Conservation (phyloP, 805 yeast species). For the Wickerhamiella azyma region DNA sequence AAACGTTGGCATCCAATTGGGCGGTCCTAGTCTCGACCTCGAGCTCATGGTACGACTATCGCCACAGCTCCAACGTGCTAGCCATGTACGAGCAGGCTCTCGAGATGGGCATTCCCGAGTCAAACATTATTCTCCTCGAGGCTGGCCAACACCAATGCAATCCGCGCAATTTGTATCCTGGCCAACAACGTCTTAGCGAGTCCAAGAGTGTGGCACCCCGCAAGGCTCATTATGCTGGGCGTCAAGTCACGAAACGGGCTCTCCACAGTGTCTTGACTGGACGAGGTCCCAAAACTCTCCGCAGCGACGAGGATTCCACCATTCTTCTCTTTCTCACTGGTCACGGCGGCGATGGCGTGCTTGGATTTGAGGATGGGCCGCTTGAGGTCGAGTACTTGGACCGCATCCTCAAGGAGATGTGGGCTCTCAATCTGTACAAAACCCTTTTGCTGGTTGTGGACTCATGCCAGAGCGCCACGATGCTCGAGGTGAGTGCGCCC, state of each 20-base stretch:
- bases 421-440: background rate
- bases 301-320: background rate
- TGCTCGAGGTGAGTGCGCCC: constrained; percentile 4
- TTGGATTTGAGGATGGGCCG: constrained; percentile 4
- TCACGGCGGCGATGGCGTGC: constrained; percentile 6
- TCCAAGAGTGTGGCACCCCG: background rate
- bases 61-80: constrained; percentile 7
- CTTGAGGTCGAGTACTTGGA: background rate
- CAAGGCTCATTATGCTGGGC: constrained; percentile 1
- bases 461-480: constrained; percentile 7
- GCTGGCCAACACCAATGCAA: constrained; percentile 5
- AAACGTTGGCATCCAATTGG: constrained; percentile 3
- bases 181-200: background rate
- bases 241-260: constrained; percentile 1
- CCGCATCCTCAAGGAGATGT: constrained; percentile 1
- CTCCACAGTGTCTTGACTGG: constrained; percentile 1
- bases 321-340: constrained; percentile 6
- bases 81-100: constrained; percentile 6
- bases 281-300: background rate
- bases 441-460: constrained; percentile 2
- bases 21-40: constrained; percentile 7
- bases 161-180: constrained; percentile 4
- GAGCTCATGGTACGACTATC: constrained; percentile 9
- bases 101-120: constrained; percentile 1
- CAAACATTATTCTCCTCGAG: background rate